Conservation (phyloP, 1,284 basidiomycete genomes). For the Leccinum pachyderme region DNA sequence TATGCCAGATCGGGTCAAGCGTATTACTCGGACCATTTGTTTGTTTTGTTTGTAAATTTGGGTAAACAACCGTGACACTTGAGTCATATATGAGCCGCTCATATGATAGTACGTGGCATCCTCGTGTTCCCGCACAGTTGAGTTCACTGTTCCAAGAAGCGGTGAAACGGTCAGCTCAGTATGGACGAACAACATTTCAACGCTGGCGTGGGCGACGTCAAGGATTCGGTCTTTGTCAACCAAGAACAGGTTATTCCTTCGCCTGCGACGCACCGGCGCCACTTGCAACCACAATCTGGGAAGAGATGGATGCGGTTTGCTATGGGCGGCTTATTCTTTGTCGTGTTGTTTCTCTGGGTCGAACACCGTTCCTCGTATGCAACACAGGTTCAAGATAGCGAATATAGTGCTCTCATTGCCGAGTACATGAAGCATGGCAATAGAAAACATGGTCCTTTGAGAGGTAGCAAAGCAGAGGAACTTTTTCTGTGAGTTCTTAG, state of each 20-base stretch:
- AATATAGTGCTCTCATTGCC: constrained; percentile 15
- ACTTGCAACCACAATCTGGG: background rate
- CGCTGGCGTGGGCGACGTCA: background rate
- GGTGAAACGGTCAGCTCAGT: background rate
- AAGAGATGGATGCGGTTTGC: constrained; percentile 16
- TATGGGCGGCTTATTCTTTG: constrained; percentile 8
- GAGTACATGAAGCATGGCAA: constrained; percentile 22
- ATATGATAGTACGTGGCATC: too few relatives aligned
- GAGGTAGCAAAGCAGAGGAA: constrained; percentile 25
- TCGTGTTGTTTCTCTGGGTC: constrained; percentile 17
- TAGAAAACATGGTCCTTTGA: constrained; percentile 17
- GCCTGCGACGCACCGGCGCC: constrained; percentile 12
- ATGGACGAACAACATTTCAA: constrained; percentile 23
- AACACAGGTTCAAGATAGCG: constrained; percentile 7
- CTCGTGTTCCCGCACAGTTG: background rate
- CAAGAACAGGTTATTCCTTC: constrained; percentile 14
- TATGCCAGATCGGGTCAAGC: too few relatives aligned
- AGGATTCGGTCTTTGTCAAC: constrained; percentile 1
- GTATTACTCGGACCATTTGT: too few relatives aligned
- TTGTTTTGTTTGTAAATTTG: too few relatives aligned
- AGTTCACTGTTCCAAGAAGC: background rate
- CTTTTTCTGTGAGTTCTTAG: constrained; percentile 29
- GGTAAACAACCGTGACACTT: too few relatives aligned
- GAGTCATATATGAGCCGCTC: too few relatives aligned
- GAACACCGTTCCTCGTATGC: constrained; percentile 1